Evolutionary conservation across 2,329 filamentous ascomycete genomes (phyloP), one percentile per base, ranked within the genome.

Genomic region (Phialophora macrospora): DNA sequence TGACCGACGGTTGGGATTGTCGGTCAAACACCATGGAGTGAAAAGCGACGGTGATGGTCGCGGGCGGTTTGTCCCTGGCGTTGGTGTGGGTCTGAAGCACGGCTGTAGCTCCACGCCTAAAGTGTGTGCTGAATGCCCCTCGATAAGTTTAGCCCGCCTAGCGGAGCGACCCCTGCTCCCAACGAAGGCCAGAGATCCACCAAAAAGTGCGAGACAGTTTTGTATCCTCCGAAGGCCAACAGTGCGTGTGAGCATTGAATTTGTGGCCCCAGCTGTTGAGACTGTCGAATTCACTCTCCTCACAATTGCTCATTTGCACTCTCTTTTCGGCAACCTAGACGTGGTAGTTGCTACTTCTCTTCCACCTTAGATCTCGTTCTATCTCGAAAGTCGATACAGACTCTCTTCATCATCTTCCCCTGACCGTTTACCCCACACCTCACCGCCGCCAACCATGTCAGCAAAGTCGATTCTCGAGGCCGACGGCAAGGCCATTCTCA

Each of bases 401-500:
- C 60, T 22, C 55, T 24, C 24, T 26, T 41, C 22, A 52, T 41
- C 14, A 22, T 58, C 26, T 49, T 63, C 52, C 62, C 38, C 60
- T 48, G 46, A 67, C 56, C 61, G 51, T 41, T 55, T 68, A 63
- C 71, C 68, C 67, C 62, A 73, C 59, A 62, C 59, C 58, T 60
- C 70, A 68, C 67, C 64, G 66, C 68, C 69, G 68, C 69, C 38
- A 81, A 86, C 77, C 77, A 96, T 96, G 92, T 93, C 92, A 80
- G 92, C 95, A 82, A 99, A 99, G 85, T 91, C 94, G 74, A 98
- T 99, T 79, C 84, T 91, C 86, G 95, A 99, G 87, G 94, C 94
- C 86, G 95, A 99, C 85, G 95, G 95, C 88, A 99, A 99, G 91
- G 95, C 95, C 87, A 98, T 99, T 85, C 88, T 99, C 88, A 98